These are phyloP conservation scores for Zelopaecilomyces penicillatus DNA, from an alignment of 2,329 filamentous ascomycete species.

Conservation along the genomic window DNA sequence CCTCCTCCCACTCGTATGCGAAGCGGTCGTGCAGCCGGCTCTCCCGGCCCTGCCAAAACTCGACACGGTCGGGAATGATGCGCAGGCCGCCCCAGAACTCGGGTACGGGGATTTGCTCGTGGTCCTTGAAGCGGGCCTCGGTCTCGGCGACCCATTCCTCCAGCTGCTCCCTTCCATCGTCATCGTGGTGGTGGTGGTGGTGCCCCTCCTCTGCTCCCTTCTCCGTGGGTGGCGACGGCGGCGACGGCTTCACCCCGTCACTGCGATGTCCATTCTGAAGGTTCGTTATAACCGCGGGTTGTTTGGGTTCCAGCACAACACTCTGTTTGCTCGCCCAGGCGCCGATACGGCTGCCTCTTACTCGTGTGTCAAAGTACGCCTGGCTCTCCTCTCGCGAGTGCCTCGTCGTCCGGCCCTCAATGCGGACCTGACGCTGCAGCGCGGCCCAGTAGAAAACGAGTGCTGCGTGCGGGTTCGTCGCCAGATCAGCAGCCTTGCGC, in stretches of 20 bases:
- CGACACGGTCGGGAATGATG: conserved; percentile 74
- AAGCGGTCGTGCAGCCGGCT: conserved; percentile 93
- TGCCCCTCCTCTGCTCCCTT: conserved; percentile 1
- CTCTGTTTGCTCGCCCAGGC: conserved; percentile 94
- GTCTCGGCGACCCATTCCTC: conserved; percentile 70
- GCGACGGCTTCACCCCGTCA: too few relatives aligned
- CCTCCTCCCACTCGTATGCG: conserved; percentile 60
- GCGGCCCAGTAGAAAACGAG: conserved; percentile 88
- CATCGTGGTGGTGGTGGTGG: conserved; percentile 26
- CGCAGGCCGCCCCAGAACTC: conserved; percentile 92
- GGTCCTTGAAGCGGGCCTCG: conserved; percentile 64
- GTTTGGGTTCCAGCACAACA: conserved; percentile 51
- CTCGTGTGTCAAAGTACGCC: conserved; percentile 57
- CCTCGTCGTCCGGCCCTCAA: conserved; percentile 69
- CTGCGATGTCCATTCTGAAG: too few relatives aligned
- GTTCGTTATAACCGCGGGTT: too few relatives aligned
- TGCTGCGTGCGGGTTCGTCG: conserved; percentile 65
- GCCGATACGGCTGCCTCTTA: conserved; percentile 74
- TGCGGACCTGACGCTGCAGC: conserved; percentile 79
- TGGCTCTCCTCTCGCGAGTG: conserved; percentile 64
- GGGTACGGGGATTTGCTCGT: conserved; percentile 78
- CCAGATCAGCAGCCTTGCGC: conserved; percentile 58
- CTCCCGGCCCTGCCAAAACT: conserved; percentile 93
- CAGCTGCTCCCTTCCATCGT: conserved; percentile 65
- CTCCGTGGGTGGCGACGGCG: too few relatives aligned